These are phyloP conservation scores for Aspergillus texensis DNA, from an alignment of 2,329 filamentous ascomycete genomes.

Conservation along the genomic window DNA sequence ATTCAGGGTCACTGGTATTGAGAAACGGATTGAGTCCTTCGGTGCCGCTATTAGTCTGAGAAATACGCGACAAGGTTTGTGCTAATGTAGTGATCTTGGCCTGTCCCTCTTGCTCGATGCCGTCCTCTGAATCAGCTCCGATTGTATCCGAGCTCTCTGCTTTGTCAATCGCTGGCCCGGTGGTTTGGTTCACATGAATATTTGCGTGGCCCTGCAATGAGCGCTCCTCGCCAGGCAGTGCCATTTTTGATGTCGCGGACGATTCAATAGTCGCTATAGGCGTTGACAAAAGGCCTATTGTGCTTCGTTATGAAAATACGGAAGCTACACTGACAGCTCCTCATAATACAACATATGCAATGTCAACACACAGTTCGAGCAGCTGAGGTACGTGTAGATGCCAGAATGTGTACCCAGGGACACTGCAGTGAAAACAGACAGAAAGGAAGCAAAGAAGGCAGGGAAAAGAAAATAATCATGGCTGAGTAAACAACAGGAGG, in stretches of 20 bases:
- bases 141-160: slow-evolving; percentile 29
- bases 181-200: slow-evolving; percentile 3
- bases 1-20: slow-evolving; percentile 35
- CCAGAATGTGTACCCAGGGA: background rate
- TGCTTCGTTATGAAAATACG: background rate
- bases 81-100: slow-evolving; percentile 33
- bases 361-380: background rate
- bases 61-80: slow-evolving; percentile 34
- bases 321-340: background rate
- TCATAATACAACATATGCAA: background rate
- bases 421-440: no score
- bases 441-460: background rate
- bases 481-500: background rate
- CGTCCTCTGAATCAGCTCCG: slow-evolving; percentile 26
- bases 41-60: slow-evolving; percentile 24
- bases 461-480: background rate
- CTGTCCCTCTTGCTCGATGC: slow-evolving; percentile 25
- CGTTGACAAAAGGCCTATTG: slow-evolving; percentile 18
- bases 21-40: slow-evolving; percentile 41
- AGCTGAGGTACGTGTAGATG: background rate
- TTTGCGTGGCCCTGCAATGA: slow-evolving; percentile 11
- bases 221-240: slow-evolving; percentile 9
- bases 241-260: slow-evolving; percentile 11
- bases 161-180: slow-evolving; percentile 14
- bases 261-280: slow-evolving; percentile 24